phyloP scores from a whole-genome alignment of 2,329 filamentous ascomycete species.

The Huntiella bhutanensis region DNA sequence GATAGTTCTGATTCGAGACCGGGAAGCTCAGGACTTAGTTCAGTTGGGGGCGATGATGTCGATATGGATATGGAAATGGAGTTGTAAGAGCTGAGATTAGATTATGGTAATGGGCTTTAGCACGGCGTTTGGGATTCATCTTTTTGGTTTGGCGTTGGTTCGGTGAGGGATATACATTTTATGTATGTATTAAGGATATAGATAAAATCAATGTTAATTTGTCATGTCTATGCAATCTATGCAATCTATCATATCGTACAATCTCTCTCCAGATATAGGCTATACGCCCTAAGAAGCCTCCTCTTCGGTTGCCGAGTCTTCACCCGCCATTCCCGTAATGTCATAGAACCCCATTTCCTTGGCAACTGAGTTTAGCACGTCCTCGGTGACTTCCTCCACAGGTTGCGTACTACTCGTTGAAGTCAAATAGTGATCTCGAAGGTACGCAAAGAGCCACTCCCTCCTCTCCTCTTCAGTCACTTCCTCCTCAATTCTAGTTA shows the following conservation, averaged over 20 bases:
- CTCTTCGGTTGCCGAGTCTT: constrained; percentile 18
- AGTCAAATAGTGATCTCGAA: constrained; percentile 15
- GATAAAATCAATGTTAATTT: too few relatives aligned
- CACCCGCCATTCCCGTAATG: constrained; percentile 10
- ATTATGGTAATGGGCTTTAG: constrained; percentile 13
- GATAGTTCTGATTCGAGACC: constrained; percentile 22
- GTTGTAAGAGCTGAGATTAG: background rate
- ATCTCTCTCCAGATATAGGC: too few relatives aligned
- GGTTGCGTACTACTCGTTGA: background rate
- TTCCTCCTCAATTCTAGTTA: constrained; percentile 16
- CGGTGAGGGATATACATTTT: too few relatives aligned
- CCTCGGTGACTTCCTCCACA: constrained; percentile 13
- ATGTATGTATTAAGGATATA: too few relatives aligned
- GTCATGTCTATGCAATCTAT: too few relatives aligned
- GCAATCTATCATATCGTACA: too few relatives aligned
- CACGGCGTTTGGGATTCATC: constrained; percentile 26
- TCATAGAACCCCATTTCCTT: constrained; percentile 26
- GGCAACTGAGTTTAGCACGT: constrained; percentile 19
- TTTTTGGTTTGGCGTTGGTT: constrained; percentile 1
- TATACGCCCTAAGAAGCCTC: too few relatives aligned
- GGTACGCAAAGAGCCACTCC: constrained; percentile 24
- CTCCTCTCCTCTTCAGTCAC: constrained; percentile 21
- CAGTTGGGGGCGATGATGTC: constrained; percentile 30
- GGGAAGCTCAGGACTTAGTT: constrained; percentile 37
- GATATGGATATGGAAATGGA: constrained; percentile 24